Conservation (phyloP, 495 filamentous ascomycete species). For the Bombardia bombarda region DNA sequence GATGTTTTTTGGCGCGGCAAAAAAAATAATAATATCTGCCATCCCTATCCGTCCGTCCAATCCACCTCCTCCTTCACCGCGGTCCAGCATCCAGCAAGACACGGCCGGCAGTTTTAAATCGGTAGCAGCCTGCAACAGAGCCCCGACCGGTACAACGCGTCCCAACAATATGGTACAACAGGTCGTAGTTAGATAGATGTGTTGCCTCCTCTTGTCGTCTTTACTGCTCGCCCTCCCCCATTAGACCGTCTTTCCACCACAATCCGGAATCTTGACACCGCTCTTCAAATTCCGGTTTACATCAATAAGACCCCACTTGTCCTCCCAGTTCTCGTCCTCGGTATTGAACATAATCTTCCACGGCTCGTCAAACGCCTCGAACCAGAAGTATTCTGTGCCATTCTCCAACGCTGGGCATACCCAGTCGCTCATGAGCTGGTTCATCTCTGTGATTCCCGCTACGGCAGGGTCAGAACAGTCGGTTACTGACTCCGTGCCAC, state of each 20-base stretch:
- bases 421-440: constrained; percentile 77
- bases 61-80: too few relatives aligned
- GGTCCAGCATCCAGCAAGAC: too few relatives aligned
- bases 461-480: constrained; percentile 57
- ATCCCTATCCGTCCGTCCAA: too few relatives aligned
- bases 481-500: constrained; percentile 44
- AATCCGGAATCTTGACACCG: constrained; percentile 82
- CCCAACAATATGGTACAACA: too few relatives aligned
- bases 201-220: too few relatives aligned
- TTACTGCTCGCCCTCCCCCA: too few relatives aligned
- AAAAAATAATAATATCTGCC: too few relatives aligned
- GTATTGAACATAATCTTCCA: constrained; percentile 79
- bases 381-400: constrained; percentile 93
- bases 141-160: too few relatives aligned
- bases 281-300: constrained; percentile 75
- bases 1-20: too few relatives aligned
- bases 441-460: constrained; percentile 77
- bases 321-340: constrained; percentile 74
- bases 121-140: too few relatives aligned
- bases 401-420: constrained; percentile 73
- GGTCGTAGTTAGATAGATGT: too few relatives aligned
- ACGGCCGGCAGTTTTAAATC: too few relatives aligned
- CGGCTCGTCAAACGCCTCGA: constrained; percentile 90
- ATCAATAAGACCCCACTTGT: constrained; percentile 93
- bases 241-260: constrained; percentile 61